Percentiles rank a stretch among this genome's conserved stretches.
Evolutionary conservation across 2,329 filamentous ascomycete genomes (phyloP).

Genomic region (Fusarium haematococcum): DNA sequence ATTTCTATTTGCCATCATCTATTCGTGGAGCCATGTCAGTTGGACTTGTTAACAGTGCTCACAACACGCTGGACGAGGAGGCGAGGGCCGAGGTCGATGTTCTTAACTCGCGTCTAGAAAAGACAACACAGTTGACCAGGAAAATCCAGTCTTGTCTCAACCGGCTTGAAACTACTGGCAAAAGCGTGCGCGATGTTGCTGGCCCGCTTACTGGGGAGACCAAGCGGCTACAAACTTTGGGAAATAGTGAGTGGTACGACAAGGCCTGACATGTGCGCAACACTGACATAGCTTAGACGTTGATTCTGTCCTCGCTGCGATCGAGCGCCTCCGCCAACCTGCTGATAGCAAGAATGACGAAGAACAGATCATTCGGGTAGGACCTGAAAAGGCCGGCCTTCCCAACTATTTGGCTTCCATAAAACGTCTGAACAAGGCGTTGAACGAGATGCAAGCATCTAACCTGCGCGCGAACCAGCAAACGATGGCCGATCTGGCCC

Average conservation of each 20-base stretch:
- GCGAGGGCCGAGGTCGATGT: constrained; percentile 77
- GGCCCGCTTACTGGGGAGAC: constrained; percentile 95
- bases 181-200: constrained; percentile 91
- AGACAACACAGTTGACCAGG: constrained; percentile 92
- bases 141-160: constrained; percentile 92
- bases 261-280: not conserved
- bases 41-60: constrained; percentile 58
- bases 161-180: constrained; percentile 87
- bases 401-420: constrained; percentile 89
- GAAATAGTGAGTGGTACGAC: constrained; percentile 68
- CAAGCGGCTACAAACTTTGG: constrained; percentile 86
- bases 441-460: constrained; percentile 86
- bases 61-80: constrained; percentile 71
- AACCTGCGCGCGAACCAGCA: constrained; percentile 93
- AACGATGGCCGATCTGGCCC: constrained; percentile 82
- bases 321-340: constrained; percentile 90
- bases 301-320: constrained; percentile 85
- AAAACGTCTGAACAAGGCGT: constrained; percentile 87
- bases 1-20: not conserved
- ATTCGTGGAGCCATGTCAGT: constrained; percentile 59
- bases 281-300: constrained; percentile 70
- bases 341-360: constrained; percentile 92
- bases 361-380: constrained; percentile 88
- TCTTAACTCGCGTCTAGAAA: constrained; percentile 81
- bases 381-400: constrained; percentile 86